Base-by-base conservation (phyloP, 2,329 filamentous ascomycete species). In the Phyllosticta ampelicida region DNA sequence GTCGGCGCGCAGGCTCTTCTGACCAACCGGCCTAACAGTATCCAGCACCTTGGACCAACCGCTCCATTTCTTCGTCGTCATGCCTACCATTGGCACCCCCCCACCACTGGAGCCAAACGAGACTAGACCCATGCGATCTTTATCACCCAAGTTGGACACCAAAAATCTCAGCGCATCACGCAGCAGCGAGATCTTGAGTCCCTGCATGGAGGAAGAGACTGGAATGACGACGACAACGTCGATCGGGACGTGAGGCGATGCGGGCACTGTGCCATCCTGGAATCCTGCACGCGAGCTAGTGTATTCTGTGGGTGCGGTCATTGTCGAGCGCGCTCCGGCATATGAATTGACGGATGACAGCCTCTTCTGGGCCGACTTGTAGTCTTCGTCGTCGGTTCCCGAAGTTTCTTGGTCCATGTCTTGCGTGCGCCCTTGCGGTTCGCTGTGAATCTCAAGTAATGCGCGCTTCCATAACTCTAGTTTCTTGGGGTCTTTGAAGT, bases 131-230 rank as follows among this genome's bases (percentile, higher is more conserved):
- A 99, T 96, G 51, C 94, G 87, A 71, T 99, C 94, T 56, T 90
- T 83, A 65, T 96, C 90, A 29, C 94, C 94, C 0, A 99, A 83
- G 53, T 84, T 92, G 64, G 86, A 82, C 1, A 99, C 89, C 72
- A 99, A 86, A 71, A 97, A 99, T 60, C 88, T 89, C 36, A 99
- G 79, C 0, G 92, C 87, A 72, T 99, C 94, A 49, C 90, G 86
- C 13, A 99, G 83, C 1, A 99, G 79, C 61, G 92, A 95, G 68
- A 97, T 96, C 76, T 99, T 99, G 61, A 99, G 83, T n/a, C 94
- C 94, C 73, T 97, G 94, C 92, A 97, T 99, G 0, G 94, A 97
- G 0, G 92, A 95, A 0, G 94, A 97, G 5, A 99, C 90, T 0
- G 94, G 94, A 30, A 99, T 91, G 20, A 99, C 94, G 0, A 97